A percentile compares a stretch with the other conserved stretches of the same genome.
phyloP scores from a whole-genome alignment of 441 rosid species.

The Macaranga tanarius region DNA sequence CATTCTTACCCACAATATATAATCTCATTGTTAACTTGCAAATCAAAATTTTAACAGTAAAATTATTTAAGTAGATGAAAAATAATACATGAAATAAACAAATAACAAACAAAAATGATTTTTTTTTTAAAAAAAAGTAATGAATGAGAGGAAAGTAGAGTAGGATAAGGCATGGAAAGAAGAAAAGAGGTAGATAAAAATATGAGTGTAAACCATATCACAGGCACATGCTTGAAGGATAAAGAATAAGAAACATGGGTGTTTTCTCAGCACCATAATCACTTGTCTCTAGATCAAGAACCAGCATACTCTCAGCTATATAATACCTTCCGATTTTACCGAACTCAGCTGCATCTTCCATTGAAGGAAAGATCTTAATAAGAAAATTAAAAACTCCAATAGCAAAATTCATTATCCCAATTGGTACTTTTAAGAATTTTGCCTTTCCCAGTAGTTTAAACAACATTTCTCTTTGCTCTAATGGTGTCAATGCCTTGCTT shows the following conservation, averaged over 20 bases:
- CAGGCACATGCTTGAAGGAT: too few species aligned
- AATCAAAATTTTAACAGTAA: neutral
- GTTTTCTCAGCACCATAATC: conserved; percentile 81
- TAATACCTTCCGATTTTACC: conserved; percentile 94
- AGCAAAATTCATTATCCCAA: conserved; percentile 82
- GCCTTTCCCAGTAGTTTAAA: conserved; percentile 71
- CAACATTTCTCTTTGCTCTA: conserved; percentile 85
- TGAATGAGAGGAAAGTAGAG: neutral
- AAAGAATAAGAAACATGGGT: conserved; percentile 35
- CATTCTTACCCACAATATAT: neutral
- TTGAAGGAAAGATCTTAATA: conserved; percentile 62
- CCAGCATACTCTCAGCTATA: conserved; percentile 90
- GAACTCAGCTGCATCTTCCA: conserved; percentile 93
- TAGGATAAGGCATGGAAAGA: neutral
- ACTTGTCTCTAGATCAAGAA: conserved; percentile 80
- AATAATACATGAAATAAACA: neutral
- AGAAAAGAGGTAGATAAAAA: neutral
- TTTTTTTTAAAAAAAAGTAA: too few species aligned
- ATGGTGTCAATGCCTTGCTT: conserved; percentile 80
- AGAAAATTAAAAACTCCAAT: conserved; percentile 68
- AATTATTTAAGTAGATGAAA: neutral
- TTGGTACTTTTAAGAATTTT: conserved; percentile 84
- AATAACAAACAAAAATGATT: too few species aligned
- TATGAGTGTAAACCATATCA: conserved; percentile 12
- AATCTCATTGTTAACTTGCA: conserved; percentile 25